Base-by-base conservation (phyloP, 2,329 filamentous ascomycete species). In the Exophiala sp. region DNA sequence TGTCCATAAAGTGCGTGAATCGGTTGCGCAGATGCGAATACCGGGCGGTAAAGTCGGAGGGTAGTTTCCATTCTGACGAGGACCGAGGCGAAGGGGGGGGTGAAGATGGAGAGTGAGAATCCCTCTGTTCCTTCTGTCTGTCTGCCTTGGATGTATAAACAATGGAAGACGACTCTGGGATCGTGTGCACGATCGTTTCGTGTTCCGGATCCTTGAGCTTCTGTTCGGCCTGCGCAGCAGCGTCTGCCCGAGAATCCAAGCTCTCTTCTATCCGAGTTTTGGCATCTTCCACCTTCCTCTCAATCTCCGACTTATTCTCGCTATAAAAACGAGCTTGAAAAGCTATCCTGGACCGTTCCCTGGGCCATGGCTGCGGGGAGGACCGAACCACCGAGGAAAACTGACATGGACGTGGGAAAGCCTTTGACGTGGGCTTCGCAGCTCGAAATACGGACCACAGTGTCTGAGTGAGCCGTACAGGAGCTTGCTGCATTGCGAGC, bases 1-100 rank as follows among this genome's bases (percentile, higher is more conserved):
- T 83, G 71, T 98, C 93, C 87, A 97, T 94, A 65, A 94, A 73
- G 49, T 77, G 69, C 41, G 79, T 80, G 65, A 93, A 80, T 48
- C 76, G 73, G 59, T 80, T 50, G 16, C 81, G 5, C 75, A 79
- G 34, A 42, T 78, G 68, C 58, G 78, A 82, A 65, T 80, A 69
- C 44, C 75, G 73, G 13, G 69, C 66, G 51, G 78, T 74, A 22
- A 69, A 65, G 45, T 77, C 70, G 6, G 78, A 81, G 6, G 78
- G 78, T 3, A 79, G 66, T 6, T 72, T 63, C 29, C 70, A 27
- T 29, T 46, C 30, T 16, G 53, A 40, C 22, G 46, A 18, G 16
- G 30, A 37, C 16, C 7, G 34, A 6, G 34, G 11, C 16, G 14
- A 38, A n/a, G 42, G 34, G n/a, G 6, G 43, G 11, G 42, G 29